Conservation (phyloP, 2,329 filamentous ascomycete genomes). For the Nemania bipapillata region DNA sequence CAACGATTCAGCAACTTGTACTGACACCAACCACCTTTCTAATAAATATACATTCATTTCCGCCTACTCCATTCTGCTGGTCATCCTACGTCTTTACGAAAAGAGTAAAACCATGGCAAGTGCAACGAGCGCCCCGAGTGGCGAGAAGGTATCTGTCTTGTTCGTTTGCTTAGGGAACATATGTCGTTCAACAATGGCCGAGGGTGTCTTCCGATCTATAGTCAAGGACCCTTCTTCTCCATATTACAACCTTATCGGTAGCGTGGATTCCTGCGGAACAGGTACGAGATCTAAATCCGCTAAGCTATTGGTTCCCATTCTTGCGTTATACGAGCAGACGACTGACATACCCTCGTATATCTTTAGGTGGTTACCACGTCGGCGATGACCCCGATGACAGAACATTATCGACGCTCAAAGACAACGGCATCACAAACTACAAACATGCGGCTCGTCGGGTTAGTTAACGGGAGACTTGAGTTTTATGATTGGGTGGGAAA, state of each 20-base stretch:
- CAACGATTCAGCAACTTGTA: not conserved
- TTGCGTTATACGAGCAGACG: not conserved
- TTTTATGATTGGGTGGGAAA: not conserved
- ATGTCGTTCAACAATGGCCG: constrained; percentile 92
- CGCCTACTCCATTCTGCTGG: not conserved
- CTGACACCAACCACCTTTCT: not conserved
- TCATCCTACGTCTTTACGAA: not conserved
- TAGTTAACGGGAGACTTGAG: constrained; percentile 41
- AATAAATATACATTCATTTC: not conserved
- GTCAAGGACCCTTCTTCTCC: constrained; percentile 65
- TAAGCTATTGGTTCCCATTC: not conserved
- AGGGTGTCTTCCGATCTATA: constrained; percentile 86
- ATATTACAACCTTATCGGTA: constrained; percentile 68
- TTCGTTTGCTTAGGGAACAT: constrained; percentile 99
- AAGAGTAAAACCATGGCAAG: constrained; percentile 24
- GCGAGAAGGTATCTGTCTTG: constrained; percentile 72
- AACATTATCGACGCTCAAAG: constrained; percentile 80
- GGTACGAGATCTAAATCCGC: constrained; percentile 53
- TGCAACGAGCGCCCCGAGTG: constrained; percentile 29
- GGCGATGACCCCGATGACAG: constrained; percentile 81
- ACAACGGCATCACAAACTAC: constrained; percentile 81
- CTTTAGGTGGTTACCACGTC: constrained; percentile 79
- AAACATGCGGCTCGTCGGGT: constrained; percentile 81
- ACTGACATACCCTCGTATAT: constrained; percentile 11
- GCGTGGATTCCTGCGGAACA: constrained; percentile 90